Evolutionary conservation across 148 eudicot genomes (phyloP).

Genomic region (Rhododendron williamsianum): DNA sequence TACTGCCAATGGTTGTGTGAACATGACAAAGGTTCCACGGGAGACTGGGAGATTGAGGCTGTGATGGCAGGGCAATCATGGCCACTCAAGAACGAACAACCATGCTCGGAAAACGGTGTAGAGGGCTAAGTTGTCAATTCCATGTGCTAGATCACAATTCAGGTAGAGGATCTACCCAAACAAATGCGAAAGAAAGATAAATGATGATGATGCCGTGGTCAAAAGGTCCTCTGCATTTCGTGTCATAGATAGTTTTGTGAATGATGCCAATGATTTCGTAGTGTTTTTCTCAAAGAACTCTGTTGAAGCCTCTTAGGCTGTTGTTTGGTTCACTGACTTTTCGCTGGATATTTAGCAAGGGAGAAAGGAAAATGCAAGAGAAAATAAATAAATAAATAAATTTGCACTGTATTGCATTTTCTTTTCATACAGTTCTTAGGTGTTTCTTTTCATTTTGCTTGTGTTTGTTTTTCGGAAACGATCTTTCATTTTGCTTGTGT

Average conservation of each 20-base stretch:
- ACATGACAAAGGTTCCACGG: slow-evolving; percentile 87
- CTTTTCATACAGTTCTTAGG: neutral
- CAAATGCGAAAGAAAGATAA: neutral
- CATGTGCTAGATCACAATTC: neutral
- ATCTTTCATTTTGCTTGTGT: neutral
- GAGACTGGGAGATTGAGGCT: slow-evolving; percentile 75
- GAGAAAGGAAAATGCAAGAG: neutral
- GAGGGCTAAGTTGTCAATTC: neutral
- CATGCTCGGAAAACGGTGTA: slow-evolving; percentile 18
- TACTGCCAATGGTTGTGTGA: slow-evolving; percentile 68
- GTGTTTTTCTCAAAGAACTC: neutral
- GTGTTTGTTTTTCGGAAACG: neutral
- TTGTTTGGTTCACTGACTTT: neutral
- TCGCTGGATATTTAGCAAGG: neutral
- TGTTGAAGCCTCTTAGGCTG: neutral
- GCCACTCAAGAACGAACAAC: slow-evolving; percentile 39
- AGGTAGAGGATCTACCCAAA: neutral
- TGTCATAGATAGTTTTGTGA: neutral
- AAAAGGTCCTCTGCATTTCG: neutral
- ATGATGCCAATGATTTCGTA: neutral
- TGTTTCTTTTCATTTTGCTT: neutral
- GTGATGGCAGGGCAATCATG: slow-evolving; percentile 93
- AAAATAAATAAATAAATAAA: neutral
- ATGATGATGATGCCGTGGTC: neutral
- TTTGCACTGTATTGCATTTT: neutral